Evolutionary conservation across 306 rosid species (phyloP).

Genomic region (Sphenostylis stenocarpa): DNA sequence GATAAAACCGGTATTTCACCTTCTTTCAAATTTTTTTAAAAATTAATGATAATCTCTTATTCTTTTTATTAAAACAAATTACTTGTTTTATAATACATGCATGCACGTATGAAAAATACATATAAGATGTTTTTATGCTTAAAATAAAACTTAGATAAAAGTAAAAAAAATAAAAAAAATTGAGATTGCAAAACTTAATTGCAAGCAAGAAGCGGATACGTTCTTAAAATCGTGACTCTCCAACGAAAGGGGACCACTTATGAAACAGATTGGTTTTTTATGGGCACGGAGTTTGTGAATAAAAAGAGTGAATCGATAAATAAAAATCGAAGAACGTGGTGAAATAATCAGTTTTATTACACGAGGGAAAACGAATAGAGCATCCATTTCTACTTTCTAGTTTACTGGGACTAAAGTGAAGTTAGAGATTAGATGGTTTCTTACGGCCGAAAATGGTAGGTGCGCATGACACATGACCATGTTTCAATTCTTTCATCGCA

Average conservation of each 20-base stretch:
- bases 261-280: constrained; percentile 28
- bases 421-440: constrained; percentile 6
- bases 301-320: not conserved
- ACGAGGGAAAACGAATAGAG: not conserved
- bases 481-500: not conserved
- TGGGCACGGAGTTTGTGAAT: constrained; percentile 15
- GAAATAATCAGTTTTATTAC: not conserved
- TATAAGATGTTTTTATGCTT: not conserved
- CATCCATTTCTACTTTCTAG: not conserved
- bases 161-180: not conserved
- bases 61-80: not conserved
- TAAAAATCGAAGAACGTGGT: not conserved
- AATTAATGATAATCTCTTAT: not conserved
- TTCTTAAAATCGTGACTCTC: constrained; percentile 36
- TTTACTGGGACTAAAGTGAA: not conserved
- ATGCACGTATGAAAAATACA: constrained; percentile 15
- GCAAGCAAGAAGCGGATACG: constrained; percentile 31
- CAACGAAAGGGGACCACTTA: constrained; percentile 58
- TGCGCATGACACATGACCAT: constrained; percentile 5
- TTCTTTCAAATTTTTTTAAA: constrained; percentile 19
- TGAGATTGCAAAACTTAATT: not conserved
- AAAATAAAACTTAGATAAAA: not conserved
- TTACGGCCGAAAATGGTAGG: constrained; percentile 7
- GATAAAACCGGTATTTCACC: constrained; percentile 33
- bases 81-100: not conserved